Base-by-base conservation (phyloP, 768 basidiomycete species). In the Boletus coccyginus region DNA sequence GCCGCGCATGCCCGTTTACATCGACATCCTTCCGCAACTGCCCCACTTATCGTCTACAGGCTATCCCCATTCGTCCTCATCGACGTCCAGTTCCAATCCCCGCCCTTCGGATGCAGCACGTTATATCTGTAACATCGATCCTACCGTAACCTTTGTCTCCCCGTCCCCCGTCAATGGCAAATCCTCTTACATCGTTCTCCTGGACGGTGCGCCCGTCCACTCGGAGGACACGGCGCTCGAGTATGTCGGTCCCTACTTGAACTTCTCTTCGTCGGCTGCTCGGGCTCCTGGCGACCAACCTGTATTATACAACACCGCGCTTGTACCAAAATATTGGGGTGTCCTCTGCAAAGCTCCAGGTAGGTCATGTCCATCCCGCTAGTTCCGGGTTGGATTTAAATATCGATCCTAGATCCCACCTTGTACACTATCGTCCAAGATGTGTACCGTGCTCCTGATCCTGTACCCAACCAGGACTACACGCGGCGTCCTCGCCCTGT, bases 291-390 rank as follows among this genome's bases (percentile, higher is more conserved):
- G 66, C 36, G 65, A 75, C 52, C 65, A 67, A 16, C 64, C 73
- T 19, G 70, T 76, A 21, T 65, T 89, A 33, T 89, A 90, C 71
- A 81, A 77, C 55, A 85, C 84, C 4, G 57, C 77, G 1, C 76
- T 90, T 29, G 81, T 82, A 7, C 88, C 88, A 5, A 75, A 75
- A 45, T 89, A 81, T 63, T 90, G 88, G 88, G 72, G 77, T 17
- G 79, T 75, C 21, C 75, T 90, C 54, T 79, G 79, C 51, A 72
- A 77, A 58, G 79, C 80, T 50, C 59, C 76, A 60, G 84, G 88
- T 88, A 62, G 52, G 78, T 46, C 19, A 24, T 40, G 3, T 52
- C 32, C 11, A 14, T 32, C 58, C 56, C 56, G 40, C 16, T 46
- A 17, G 27, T 33, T 33, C 42, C 44, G 17, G 9, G 44, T 45